phyloP scores from a whole-genome alignment of 257 asterid species.

The Primulina eburnea region DNA sequence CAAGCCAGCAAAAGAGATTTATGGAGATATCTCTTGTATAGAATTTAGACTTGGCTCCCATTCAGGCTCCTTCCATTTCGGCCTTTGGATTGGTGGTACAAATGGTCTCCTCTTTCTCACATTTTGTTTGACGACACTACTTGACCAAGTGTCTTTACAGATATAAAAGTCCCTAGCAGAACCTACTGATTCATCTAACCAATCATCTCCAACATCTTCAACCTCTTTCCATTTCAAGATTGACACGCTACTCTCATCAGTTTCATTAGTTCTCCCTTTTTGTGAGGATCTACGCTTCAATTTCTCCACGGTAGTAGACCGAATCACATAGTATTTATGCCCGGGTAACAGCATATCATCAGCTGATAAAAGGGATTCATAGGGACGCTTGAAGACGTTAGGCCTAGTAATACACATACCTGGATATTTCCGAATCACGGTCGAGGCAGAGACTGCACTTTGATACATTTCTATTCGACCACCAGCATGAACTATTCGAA shows the following conservation, averaged over 20 bases:
- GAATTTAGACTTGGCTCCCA: constrained; percentile 54
- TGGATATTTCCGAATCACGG: constrained; percentile 52
- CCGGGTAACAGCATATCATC: constrained; percentile 57
- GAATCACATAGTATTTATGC: constrained; percentile 51
- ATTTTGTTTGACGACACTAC: constrained; percentile 21
- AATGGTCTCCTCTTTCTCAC: constrained; percentile 44
- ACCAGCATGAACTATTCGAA: constrained; percentile 59
- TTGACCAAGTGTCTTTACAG: constrained; percentile 36
- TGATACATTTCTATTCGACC: constrained; percentile 56
- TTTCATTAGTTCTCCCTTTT: constrained; percentile 14
- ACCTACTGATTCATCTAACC: constrained; percentile 42
- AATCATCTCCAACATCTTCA: constrained; percentile 32
- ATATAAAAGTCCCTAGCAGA: constrained; percentile 48
- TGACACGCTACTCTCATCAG: constrained; percentile 26
- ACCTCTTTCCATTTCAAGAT: constrained; percentile 29
- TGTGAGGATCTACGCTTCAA: constrained; percentile 41
- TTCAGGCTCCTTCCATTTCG: constrained; percentile 46
- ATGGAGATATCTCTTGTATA: not conserved
- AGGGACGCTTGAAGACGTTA: constrained; percentile 50
- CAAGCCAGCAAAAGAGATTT: not conserved
- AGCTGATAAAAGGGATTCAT: constrained; percentile 47
- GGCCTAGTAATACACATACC: constrained; percentile 59
- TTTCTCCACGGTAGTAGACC: constrained; percentile 48
- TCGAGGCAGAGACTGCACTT: constrained; percentile 47
- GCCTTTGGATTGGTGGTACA: constrained; percentile 60